These are phyloP conservation scores for Aspergillus aculeatinus DNA, from an alignment of 2,329 filamentous ascomycete species.

Conservation along the genomic window DNA sequence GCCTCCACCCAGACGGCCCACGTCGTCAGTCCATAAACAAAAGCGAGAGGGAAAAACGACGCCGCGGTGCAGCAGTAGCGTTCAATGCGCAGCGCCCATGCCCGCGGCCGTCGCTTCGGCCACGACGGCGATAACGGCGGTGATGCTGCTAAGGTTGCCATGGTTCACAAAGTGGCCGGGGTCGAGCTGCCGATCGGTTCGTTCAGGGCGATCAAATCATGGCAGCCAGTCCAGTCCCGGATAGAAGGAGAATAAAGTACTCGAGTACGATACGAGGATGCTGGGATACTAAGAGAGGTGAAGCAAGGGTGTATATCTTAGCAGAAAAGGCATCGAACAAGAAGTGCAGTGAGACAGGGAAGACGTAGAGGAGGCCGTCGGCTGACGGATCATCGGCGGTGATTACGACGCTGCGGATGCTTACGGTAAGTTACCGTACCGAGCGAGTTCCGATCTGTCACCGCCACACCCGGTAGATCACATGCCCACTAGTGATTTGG, in stretches of 20 bases:
- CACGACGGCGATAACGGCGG: slow-evolving; percentile 41
- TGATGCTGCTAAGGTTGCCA: slow-evolving; percentile 42
- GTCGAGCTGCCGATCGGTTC: background rate
- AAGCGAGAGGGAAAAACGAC: slow-evolving; percentile 81
- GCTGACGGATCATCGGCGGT: background rate
- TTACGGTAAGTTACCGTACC: background rate
- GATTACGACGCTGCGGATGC: background rate
- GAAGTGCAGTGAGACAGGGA: background rate
- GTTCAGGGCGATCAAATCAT: background rate
- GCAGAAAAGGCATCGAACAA: background rate
- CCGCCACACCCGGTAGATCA: background rate
- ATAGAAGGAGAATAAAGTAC: background rate
- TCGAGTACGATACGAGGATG: too few relatives aligned
- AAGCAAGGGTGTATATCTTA: background rate
- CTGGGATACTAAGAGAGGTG: background rate
- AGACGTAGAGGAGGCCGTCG: background rate
- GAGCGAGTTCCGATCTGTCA: background rate
- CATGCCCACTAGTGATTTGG: background rate
- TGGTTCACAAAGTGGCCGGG: slow-evolving; percentile 19
- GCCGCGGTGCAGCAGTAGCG: slow-evolving; percentile 77
- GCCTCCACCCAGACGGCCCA: slow-evolving; percentile 92
- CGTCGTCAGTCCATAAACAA: slow-evolving; percentile 85
- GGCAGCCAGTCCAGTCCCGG: background rate
- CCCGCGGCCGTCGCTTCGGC: slow-evolving; percentile 42
- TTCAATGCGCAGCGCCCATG: slow-evolving; percentile 59